Conservation (phyloP, 73 alveolate genomes). For the Symbiodinium pilosum region DNA sequence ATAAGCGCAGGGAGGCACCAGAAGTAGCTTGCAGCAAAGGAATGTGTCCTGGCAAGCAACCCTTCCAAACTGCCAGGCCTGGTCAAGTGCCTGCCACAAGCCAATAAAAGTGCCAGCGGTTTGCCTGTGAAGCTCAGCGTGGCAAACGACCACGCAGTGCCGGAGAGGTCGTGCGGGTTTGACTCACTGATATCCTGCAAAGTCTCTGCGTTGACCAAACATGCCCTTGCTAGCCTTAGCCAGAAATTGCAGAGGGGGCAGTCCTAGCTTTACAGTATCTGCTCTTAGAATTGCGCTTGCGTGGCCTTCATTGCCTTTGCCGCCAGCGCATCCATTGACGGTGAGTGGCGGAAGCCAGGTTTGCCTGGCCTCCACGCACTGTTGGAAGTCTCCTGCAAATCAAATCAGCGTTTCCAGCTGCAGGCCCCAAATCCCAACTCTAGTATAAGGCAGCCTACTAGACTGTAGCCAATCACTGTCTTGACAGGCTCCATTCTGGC, state of each 20-base stretch:
- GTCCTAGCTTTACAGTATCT: not conserved
- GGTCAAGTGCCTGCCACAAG: no score
- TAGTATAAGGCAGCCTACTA: no score
- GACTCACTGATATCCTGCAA: not conserved
- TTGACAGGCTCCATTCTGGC: no score
- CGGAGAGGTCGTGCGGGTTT: slow-evolving; percentile 57
- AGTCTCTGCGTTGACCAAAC: no score
- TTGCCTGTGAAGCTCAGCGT: slow-evolving; percentile 42
- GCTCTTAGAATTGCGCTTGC: not conserved
- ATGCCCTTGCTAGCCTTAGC: no score
- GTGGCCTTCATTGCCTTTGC: not conserved
- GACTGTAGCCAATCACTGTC: no score
- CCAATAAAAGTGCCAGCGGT: no score
- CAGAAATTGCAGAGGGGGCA: no score
- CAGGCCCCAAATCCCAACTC: no score
- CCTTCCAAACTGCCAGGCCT: no score
- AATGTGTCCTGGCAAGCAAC: not conserved
- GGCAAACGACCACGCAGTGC: slow-evolving; percentile 60
- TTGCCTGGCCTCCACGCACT: slow-evolving; percentile 24
- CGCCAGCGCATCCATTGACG: slow-evolving; percentile 40
- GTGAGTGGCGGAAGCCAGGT: slow-evolving; percentile 46
- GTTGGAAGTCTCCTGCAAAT: slow-evolving; percentile 32
- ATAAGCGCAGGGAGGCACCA: not conserved
- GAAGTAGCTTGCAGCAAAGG: slow-evolving; percentile 25
- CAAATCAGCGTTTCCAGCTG: no score